Evolutionary conservation across 257 asterid species (phyloP).

Genomic region (Solanum pinnatisectum): DNA sequence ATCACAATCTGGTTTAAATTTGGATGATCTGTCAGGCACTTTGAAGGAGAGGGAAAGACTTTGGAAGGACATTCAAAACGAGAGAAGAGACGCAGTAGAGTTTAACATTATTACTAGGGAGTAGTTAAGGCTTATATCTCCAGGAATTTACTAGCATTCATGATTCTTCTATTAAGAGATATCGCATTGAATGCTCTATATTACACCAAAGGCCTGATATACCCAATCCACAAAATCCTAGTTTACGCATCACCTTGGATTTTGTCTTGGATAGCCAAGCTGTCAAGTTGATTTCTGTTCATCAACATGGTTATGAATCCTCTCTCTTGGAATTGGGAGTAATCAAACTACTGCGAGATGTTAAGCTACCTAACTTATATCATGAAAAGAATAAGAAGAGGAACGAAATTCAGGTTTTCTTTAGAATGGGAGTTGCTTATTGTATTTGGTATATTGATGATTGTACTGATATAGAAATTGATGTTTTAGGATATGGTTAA

Average conservation of each 20-base stretch:
- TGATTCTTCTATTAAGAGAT: neutral
- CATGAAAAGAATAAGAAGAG: neutral
- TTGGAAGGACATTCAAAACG: neutral
- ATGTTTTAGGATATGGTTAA: neutral
- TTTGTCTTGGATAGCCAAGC: neutral
- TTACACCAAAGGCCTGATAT: neutral
- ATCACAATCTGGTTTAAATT: neutral
- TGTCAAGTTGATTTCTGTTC: neutral
- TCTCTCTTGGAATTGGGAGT: neutral
- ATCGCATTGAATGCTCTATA: neutral
- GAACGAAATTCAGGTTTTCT: neutral
- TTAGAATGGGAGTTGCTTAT: neutral
- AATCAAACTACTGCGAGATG: neutral
- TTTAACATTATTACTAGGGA: neutral
- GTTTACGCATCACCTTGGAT: neutral
- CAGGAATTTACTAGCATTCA: neutral
- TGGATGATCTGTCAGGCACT: neutral
- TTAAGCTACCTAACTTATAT: neutral
- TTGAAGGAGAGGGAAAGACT: neutral
- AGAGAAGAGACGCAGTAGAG: neutral
- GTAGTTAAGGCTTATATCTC: neutral
- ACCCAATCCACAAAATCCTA: neutral
- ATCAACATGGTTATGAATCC: neutral
- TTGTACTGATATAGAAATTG: neutral
- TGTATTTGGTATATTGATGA: neutral